Evolutionary conservation across 345 rosid genomes (phyloP).

Genomic region (Ceriops decandra): DNA sequence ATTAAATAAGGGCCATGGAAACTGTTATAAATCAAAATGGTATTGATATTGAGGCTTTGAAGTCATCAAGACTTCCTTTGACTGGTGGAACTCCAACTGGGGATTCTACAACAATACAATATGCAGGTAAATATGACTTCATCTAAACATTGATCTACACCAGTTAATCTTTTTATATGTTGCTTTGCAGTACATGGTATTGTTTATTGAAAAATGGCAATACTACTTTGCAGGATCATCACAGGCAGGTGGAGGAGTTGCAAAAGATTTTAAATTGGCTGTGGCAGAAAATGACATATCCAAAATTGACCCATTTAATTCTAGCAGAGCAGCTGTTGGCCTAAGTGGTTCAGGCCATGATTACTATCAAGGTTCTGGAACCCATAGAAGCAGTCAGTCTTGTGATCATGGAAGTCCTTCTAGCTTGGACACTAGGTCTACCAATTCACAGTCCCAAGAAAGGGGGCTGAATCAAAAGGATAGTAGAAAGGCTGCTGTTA

Average conservation of each 20-base stretch:
- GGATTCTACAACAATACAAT: slow-evolving; percentile 56
- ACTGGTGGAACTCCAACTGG: slow-evolving; percentile 68
- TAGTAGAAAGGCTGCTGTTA: slow-evolving; percentile 48
- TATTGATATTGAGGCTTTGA: slow-evolving; percentile 88
- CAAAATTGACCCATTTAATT: slow-evolving; percentile 54
- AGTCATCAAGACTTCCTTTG: slow-evolving; percentile 63
- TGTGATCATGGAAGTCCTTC: slow-evolving; percentile 94
- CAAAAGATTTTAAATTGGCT: slow-evolving; percentile 50
- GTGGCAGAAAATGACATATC: slow-evolving; percentile 62
- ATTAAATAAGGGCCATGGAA: slow-evolving; percentile 83
- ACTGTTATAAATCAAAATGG: slow-evolving; percentile 89
- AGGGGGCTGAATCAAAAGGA: slow-evolving; percentile 55
- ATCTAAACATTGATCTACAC: slow-evolving; percentile 4
- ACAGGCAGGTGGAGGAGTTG: slow-evolving; percentile 53
- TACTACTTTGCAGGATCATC: slow-evolving; percentile 57
- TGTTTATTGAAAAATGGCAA: slow-evolving; percentile 14
- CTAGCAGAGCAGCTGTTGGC: slow-evolving; percentile 67
- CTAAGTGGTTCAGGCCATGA: slow-evolving; percentile 58
- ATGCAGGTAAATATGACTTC: slow-evolving; percentile 53
- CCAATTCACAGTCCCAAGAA: slow-evolving; percentile 82
- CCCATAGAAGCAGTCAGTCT: slow-evolving; percentile 62
- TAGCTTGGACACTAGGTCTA: slow-evolving; percentile 81
- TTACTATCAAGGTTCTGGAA: slow-evolving; percentile 69
- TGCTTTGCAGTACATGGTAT: background rate
- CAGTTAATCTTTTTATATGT: background rate